Base-by-base conservation (phyloP, 2,329 filamentous ascomycete genomes). In the Aureobasidium leucospermi region DNA sequence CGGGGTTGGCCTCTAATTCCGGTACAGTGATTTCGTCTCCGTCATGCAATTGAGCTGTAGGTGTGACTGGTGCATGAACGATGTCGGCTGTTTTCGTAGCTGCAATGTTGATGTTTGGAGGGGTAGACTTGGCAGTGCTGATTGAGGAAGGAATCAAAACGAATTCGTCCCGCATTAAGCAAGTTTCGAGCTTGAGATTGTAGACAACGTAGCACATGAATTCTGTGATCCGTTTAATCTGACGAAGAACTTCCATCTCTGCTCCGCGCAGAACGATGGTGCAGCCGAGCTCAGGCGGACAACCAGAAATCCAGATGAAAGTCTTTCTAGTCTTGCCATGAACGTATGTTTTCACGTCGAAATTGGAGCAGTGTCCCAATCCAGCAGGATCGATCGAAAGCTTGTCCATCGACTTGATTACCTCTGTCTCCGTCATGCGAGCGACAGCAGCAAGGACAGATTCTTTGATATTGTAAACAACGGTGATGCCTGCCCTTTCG, bases 131-230 rank as follows among this genome's bases (percentile, higher is more conserved):
- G 23, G 55, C 19, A n/a, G 55, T 58, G 45, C 28, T 34, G 13
- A 38, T 48, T 5, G 48, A 56, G 8, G 81, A 81, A 1, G 91
- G 91, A 23, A 95, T 87, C 63, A 92, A 84, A 15, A 96, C 88
- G 66, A 90, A 96, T 67, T 96, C 92, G 71, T 99, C 94, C 56
- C 90, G 84, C 82, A 99, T 89, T 47, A 99, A 78, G 66, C 89
- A 96, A 1, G 94, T 96, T 74, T 99, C 94, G 13, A 99, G 81
- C 70, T 96, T 96, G 57, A 99, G 79, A 67, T 96, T 99, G 74
- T 99, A 99, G 11, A 97, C 92, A 19, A 99, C 95, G 66, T 97
- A 99, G 39, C 95, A 88, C 93, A 99, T 96, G 70, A 99, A 97
- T 70, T 99, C 94, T 10, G 93, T 94, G 65, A 99, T 94, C 56